These are phyloP conservation scores for Irpex rosettiformis DNA, from an alignment of 1,284 basidiomycete genomes.

Conservation along the genomic window DNA sequence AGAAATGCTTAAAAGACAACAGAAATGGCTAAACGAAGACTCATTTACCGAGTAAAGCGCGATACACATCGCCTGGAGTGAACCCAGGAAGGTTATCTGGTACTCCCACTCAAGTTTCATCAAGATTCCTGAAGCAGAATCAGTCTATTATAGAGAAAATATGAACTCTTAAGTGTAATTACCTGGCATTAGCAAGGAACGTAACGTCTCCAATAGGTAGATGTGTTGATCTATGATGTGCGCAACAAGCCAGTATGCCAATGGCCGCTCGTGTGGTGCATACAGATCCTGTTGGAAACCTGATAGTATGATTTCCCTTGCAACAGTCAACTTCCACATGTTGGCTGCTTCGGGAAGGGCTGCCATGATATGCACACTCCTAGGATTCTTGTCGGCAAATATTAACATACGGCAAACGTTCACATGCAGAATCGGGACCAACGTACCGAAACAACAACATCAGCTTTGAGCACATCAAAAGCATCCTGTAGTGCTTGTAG, in stretches of 20 bases:
- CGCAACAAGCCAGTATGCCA: slow-evolving; percentile 72
- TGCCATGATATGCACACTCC: neutral
- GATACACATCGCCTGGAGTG: slow-evolving; percentile 48
- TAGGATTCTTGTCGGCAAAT: neutral
- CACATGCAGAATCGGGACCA: neutral
- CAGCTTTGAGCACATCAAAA: slow-evolving; percentile 35
- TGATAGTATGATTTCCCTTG: slow-evolving; percentile 67
- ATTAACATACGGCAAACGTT: too few species aligned
- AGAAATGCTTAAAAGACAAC: neutral
- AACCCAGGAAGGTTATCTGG: slow-evolving; percentile 46
- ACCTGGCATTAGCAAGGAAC: slow-evolving; percentile 38
- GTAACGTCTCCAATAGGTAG: slow-evolving; percentile 46
- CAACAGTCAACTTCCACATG: slow-evolving; percentile 54
- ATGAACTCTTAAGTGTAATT: slow-evolving; percentile 1
- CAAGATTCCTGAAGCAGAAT: slow-evolving; percentile 34
- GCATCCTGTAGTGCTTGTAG: slow-evolving; percentile 62
- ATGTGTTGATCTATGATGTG: slow-evolving; percentile 56
- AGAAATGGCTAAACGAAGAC: slow-evolving; percentile 18
- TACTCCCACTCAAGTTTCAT: slow-evolving; percentile 46
- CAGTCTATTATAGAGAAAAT: neutral
- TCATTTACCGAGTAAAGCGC: slow-evolving; percentile 37
- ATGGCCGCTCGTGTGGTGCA: slow-evolving; percentile 57
- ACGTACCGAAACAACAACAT: slow-evolving; percentile 29
- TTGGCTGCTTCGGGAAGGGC: slow-evolving; percentile 43
- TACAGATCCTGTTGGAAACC: slow-evolving; percentile 81